phyloP scores from a whole-genome alignment of 306 rosid species.

The Gynostemma pentaphyllum region DNA sequence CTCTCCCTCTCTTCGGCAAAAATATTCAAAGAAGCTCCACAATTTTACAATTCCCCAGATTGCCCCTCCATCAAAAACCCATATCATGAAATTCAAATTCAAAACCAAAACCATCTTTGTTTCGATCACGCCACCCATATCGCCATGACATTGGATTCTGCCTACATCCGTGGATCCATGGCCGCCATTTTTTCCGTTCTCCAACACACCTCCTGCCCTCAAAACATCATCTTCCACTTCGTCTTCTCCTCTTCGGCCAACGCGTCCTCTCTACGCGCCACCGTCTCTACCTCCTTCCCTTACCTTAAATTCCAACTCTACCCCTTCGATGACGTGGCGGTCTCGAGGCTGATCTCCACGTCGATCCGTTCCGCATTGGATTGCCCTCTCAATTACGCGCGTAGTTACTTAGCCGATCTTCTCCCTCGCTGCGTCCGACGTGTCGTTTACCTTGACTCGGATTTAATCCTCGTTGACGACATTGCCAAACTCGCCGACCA shows the following conservation, averaged over 20 bases:
- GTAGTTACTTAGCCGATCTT: constrained; percentile 50
- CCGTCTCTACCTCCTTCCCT: constrained; percentile 53
- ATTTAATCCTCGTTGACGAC: constrained; percentile 76
- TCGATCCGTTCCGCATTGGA: constrained; percentile 83
- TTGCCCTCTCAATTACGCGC: constrained; percentile 85
- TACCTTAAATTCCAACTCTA: constrained; percentile 64
- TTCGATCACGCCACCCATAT: constrained; percentile 50
- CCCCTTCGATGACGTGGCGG: constrained; percentile 40
- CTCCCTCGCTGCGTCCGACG: constrained; percentile 52
- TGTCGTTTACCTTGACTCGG: constrained; percentile 79
- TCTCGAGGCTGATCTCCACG: constrained; percentile 58
- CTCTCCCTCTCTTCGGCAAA: background rate
- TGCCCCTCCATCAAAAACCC: constrained; percentile 39
- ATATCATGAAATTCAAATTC: constrained; percentile 8
- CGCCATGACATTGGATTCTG: constrained; percentile 77
- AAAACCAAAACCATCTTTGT: constrained; percentile 23
- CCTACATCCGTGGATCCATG: constrained; percentile 84
- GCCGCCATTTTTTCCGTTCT: constrained; percentile 78
- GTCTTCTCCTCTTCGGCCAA: constrained; percentile 39
- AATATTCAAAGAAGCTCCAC: constrained; percentile 66
- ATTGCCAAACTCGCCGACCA: constrained; percentile 51
- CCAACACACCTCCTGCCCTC: constrained; percentile 77
- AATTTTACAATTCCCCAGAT: constrained; percentile 70
- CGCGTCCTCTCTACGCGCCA: constrained; percentile 38
- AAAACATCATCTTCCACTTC: constrained; percentile 66